Evolutionary conservation across 192 early-diverging fungal genomes (phyloP), one percentile per base, ranked within the genome.

Genomic region (Diversispora epigaea): DNA sequence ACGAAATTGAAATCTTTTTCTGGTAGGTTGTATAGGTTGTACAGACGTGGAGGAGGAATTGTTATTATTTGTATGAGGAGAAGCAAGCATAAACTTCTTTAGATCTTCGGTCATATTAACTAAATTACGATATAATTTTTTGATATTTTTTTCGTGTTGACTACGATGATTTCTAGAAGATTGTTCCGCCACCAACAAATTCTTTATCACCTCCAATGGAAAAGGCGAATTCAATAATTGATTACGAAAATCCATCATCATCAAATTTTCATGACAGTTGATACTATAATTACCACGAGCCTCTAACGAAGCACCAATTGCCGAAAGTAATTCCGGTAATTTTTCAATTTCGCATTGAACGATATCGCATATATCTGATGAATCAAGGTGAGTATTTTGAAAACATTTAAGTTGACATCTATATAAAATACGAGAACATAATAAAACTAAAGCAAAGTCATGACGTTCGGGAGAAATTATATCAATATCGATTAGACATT

Each of bases 61-160:
- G 43, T 39, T 65, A n/a, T 10, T 52, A 3, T 10, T 52, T 69
- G 32, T 6, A 32, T 58, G n/a, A 2, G 19, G n/a, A 17, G 17
- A 12, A 57, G 61, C 62, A 46, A 46, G 15, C 8, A 25, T 43
- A 50, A 49, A 69, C 2, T 69, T 73, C 11, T 49, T 11, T n/a
- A 73, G 40, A 63, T 73, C 71, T 49, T 73, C 58, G 14, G 44
- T 39, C 32, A 73, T 62, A 19, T 7, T 73, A 8, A 73, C 25
- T 3, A 73, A 43, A 62, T 73, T 73, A 15, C 39, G 60, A 40
- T 73, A 73, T 17, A 73, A 3, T 4, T 32, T 3, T 47, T 54
- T 50, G 1, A 73, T 32, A 17, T 54, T 54, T 54, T 54, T 54
- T 17, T 54, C 50, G 14, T 9, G n/a, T 4, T 46, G 8, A 25